phyloP scores from a whole-genome alignment of 2,329 filamentous ascomycete species.

The Exutisphaerella laricina region DNA sequence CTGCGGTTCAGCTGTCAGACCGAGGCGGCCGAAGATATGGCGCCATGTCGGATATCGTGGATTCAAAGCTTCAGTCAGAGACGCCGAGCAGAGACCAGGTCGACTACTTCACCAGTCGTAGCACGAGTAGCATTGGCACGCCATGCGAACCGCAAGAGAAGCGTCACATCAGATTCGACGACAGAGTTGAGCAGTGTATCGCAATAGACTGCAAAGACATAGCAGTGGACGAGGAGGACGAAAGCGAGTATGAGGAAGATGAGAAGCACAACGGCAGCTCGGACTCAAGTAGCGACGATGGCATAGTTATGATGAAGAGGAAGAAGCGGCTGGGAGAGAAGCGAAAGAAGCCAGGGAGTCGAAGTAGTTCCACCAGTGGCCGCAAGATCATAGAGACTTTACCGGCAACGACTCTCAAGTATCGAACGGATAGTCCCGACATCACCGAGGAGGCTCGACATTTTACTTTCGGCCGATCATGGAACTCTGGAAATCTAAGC shows the following conservation, averaged over 20 bases:
- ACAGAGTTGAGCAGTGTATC: constrained; percentile 92
- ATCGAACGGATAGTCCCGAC: constrained; percentile 70
- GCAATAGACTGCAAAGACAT: constrained; percentile 82
- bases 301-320: constrained; percentile 75
- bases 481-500: constrained; percentile 43
- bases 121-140: constrained; percentile 64
- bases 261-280: constrained; percentile 45
- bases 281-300: constrained; percentile 59
- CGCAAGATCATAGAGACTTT: constrained; percentile 78
- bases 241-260: constrained; percentile 32
- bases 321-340: constrained; percentile 47
- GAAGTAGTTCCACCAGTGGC: constrained; percentile 53
- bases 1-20: constrained; percentile 79
- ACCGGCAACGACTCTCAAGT: constrained; percentile 82
- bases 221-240: constrained; percentile 59
- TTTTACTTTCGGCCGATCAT: constrained; percentile 41
- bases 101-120: constrained; percentile 55
- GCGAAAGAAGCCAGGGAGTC: constrained; percentile 40
- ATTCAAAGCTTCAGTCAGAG: constrained; percentile 57
- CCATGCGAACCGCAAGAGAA: constrained; percentile 55
- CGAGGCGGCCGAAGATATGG: constrained; percentile 40
- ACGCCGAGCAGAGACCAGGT: constrained; percentile 58
- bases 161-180: constrained; percentile 93
- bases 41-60: constrained; percentile 59
- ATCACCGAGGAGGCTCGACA: constrained; percentile 28